Conservation (phyloP, 1,284 basidiomycete species). For the Leccinum solheimii region DNA sequence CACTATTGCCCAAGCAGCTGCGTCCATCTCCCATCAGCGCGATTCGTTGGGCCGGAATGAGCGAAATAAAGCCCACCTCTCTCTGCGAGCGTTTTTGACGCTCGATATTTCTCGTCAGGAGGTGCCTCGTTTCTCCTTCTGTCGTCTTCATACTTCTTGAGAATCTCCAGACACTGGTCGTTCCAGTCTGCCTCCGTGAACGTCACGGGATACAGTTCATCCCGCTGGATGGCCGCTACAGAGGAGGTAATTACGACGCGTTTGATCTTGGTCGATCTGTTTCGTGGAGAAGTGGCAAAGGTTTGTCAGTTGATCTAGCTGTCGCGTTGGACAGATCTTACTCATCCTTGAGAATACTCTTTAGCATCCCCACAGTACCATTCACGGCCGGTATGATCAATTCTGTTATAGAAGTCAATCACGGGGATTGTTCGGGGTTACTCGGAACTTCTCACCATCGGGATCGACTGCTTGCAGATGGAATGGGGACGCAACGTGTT, state of each 20-base stretch:
- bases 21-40: neutral
- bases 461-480: constrained; percentile 41
- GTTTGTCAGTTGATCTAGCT: neutral
- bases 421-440: neutral
- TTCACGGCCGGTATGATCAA: constrained; percentile 63
- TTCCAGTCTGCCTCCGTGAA: constrained; percentile 67
- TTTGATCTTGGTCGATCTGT: constrained; percentile 45
- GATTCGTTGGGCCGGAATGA: neutral
- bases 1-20: constrained; percentile 55
- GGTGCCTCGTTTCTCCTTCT: constrained; percentile 47
- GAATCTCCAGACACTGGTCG: constrained; percentile 48
- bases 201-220: constrained; percentile 21
- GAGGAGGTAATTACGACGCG: constrained; percentile 70
- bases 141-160: constrained; percentile 54
- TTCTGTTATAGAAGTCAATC: constrained; percentile 32
- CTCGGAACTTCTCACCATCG: constrained; percentile 29
- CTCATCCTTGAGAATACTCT: constrained; percentile 53
- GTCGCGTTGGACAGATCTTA: constrained; percentile 31
- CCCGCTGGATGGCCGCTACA: constrained; percentile 48
- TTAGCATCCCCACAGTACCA: constrained; percentile 60
- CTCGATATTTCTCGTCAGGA: constrained; percentile 49
- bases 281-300: neutral
- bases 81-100: constrained; percentile 73
- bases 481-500: constrained; percentile 53
- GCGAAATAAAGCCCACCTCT: constrained; percentile 35